phyloP scores from a whole-genome alignment of 2,329 filamentous ascomycete species.

The Stagonosporopsis cucurbitacearum region DNA sequence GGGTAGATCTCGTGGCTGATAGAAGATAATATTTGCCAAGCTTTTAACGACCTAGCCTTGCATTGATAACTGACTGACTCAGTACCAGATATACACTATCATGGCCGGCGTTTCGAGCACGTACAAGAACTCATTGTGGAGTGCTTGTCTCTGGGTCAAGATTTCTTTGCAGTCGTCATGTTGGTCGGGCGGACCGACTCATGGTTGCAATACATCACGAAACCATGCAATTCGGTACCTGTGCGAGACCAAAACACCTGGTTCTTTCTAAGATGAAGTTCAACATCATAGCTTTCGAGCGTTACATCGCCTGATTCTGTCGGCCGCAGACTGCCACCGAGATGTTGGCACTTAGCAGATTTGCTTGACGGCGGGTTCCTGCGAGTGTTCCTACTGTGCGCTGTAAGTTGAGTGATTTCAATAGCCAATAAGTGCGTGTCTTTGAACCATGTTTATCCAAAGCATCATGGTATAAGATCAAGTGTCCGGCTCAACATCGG shows the following conservation, averaged over 20 bases:
- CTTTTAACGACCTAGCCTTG: conserved; percentile 4
- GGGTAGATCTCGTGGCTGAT: background rate
- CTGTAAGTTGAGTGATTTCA: background rate
- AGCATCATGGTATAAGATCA: background rate
- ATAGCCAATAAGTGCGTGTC: background rate
- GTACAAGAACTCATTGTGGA: background rate
- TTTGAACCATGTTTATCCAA: background rate
- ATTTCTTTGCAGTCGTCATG: background rate
- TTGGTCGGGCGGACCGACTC: background rate
- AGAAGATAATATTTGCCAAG: background rate
- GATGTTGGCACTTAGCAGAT: too few species aligned
- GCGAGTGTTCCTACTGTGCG: too few species aligned
- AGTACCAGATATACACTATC: background rate
- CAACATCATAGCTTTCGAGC: background rate
- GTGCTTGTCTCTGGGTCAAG: background rate
- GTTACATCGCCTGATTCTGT: background rate
- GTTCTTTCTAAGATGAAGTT: background rate
- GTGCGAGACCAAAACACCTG: background rate
- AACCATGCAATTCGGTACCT: background rate
- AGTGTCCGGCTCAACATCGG: background rate
- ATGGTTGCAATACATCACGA: background rate
- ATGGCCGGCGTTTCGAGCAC: conserved; percentile 3
- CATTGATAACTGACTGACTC: conserved; percentile 3
- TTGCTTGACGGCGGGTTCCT: too few species aligned
- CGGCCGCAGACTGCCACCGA: background rate